Base-by-base conservation (phyloP, 148 eudicot genomes). In the Silene conica region DNA sequence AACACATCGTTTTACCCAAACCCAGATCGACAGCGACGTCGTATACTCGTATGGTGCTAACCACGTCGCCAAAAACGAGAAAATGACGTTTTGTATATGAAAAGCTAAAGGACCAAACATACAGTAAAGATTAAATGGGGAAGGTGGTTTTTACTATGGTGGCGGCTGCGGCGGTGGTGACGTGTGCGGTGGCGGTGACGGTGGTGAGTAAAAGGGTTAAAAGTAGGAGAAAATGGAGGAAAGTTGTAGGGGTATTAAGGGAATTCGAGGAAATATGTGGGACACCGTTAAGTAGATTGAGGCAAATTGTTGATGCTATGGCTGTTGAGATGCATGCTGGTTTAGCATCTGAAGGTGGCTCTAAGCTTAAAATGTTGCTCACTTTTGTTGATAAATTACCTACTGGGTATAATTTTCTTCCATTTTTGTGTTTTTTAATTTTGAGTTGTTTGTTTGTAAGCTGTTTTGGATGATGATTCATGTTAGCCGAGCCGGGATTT, bases 251-350 rank as follows among this genome's bases (percentile, higher is more conserved):
- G 67, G 83, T 88, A 46, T 55, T 94, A 76, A 78, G 78, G 76
- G 92, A 85, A 73, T 81, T 94, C 20, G 97, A 91, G 31, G 88
- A 88, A 21, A 74, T 50, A 5, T 89, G 92, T 80, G 80, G 83
- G 34, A 94, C 98, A 0, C 76, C 86, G 9, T 81, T 89, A 15
- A 83, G 80, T 74, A 77, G 90, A 80, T 81, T 94, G 82, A 81
- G 87, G 15, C 96, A 94, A 81, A 91, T 94, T 26, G 97, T 88
- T 31, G 97, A 94, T 75, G 98, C 98, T 45, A 88, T 94, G 97
- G 96, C 97, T 56, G 98, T 94, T 64, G 98, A 94, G 85, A 94
- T 94, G 98, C 98, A 94, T 81, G 98, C 98, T 23, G 98, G 98
- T 16, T 82, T 94, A 63, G 98, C 97, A 45, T 89, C 93, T 66